Evolutionary conservation across 1,284 basidiomycete species (phyloP).

Genomic region (Volvariella surrecta): DNA sequence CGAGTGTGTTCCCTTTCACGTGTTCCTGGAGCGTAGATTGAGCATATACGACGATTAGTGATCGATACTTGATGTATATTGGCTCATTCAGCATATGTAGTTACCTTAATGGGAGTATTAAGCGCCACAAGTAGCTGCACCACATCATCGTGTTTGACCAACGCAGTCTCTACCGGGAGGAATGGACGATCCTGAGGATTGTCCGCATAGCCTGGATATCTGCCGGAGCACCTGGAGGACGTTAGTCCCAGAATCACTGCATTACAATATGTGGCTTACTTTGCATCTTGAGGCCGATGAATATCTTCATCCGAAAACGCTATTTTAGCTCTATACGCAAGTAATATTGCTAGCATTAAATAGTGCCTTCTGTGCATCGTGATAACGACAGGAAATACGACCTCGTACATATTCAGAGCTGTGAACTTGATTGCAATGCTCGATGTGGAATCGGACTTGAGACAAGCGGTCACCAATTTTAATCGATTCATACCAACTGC

Average conservation of each 20-base stretch:
- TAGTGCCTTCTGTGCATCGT: constrained; percentile 26
- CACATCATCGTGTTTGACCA: constrained; percentile 30
- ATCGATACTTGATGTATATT: constrained; percentile 12
- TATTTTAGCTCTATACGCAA: constrained; percentile 33
- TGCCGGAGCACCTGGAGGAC: constrained; percentile 6
- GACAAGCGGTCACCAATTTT: constrained; percentile 34
- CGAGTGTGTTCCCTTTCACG: no score
- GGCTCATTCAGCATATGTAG: constrained; percentile 14
- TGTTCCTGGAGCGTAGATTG: constrained; percentile 10
- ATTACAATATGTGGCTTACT: constrained; percentile 11
- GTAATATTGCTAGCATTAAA: constrained; percentile 27
- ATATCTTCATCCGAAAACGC: constrained; percentile 20
- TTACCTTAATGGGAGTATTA: constrained; percentile 32
- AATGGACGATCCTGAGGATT: constrained; percentile 18
- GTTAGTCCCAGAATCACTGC: no score
- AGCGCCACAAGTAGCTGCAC: constrained; percentile 32
- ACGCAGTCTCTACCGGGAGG: constrained; percentile 34
- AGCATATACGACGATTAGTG: constrained; percentile 20
- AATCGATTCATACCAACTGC: constrained; percentile 30
- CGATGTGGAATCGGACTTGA: constrained; percentile 40
- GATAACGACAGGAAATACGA: constrained; percentile 27
- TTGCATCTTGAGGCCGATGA: constrained; percentile 15
- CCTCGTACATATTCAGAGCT: constrained; percentile 20
- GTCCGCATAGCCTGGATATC: constrained; percentile 12
- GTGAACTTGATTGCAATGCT: constrained; percentile 33